Percentiles rank a stretch among this genome's conserved stretches.
Evolutionary conservation across 2,329 filamentous ascomycete genomes (phyloP).

Genomic region (Xylaria sp.): DNA sequence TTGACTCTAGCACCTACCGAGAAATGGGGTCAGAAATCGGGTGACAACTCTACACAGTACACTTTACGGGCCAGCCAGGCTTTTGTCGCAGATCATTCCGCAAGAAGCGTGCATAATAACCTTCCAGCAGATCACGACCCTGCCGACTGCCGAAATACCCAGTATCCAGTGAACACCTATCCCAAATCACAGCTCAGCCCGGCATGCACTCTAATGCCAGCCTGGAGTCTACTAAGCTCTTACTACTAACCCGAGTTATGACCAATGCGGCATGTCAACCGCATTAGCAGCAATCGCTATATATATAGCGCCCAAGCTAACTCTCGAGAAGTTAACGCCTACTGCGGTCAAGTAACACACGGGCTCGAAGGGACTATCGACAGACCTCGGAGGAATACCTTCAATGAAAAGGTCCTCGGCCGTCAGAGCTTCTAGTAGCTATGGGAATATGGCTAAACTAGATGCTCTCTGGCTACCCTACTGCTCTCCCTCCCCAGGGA

Average conservation of each 20-base stretch:
- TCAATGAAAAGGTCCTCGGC: no score
- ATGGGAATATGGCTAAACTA: no score
- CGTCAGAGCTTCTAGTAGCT: no score
- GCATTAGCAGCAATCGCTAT: slow-evolving; percentile 13
- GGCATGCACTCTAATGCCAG: background rate
- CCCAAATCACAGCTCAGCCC: background rate
- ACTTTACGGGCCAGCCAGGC: background rate
- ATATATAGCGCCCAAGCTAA: no score
- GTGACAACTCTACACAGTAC: background rate
- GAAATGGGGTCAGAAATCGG: background rate
- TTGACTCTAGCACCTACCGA: no score
- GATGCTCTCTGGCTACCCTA: no score
- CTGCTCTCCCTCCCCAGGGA: no score
- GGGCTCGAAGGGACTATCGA: no score
- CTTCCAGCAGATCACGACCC: slow-evolving; percentile 11
- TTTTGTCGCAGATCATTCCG: slow-evolving; percentile 20
- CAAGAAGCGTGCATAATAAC: slow-evolving; percentile 22
- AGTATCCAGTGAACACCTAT: background rate
- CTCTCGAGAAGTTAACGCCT: no score
- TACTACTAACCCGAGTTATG: background rate
- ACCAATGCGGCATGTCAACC: background rate
- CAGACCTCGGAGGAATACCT: no score
- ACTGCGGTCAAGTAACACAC: no score
- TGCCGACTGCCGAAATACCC: slow-evolving; percentile 25
- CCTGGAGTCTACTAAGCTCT: background rate